Percentiles rank a stretch among this genome's conserved stretches.
phyloP scores from a whole-genome alignment of 2,329 filamentous ascomycete species.

The Nemania sp. region DNA sequence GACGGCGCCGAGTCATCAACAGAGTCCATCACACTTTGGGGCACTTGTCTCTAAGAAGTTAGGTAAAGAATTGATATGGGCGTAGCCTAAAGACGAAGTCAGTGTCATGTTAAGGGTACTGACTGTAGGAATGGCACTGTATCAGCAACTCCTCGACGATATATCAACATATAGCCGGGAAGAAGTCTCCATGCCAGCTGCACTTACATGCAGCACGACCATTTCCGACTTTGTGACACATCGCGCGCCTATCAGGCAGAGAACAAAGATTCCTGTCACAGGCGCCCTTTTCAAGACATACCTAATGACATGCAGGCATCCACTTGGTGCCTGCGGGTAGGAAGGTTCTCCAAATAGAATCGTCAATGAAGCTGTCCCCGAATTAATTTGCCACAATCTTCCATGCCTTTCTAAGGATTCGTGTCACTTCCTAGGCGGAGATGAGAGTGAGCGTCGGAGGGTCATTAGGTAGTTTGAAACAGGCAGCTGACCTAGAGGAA shows the following conservation, averaged over 20 bases:
- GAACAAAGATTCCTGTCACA: background rate
- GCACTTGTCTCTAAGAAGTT: background rate
- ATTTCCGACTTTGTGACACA: background rate
- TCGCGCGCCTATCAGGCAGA: background rate
- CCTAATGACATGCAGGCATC: slow-evolving; percentile 14
- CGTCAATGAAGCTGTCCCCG: slow-evolving; percentile 15
- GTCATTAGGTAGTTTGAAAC: too few relatives aligned
- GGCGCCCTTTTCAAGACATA: slow-evolving; percentile 23
- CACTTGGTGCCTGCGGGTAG: background rate
- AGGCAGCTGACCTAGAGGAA: too few relatives aligned
- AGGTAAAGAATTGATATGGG: background rate
- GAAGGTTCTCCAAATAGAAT: background rate
- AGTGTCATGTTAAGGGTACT: background rate
- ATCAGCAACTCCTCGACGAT: too few relatives aligned
- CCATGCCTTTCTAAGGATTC: slow-evolving; percentile 27
- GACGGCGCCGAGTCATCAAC: slow-evolving; percentile 16
- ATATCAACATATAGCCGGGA: background rate
- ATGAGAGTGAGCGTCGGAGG: too few relatives aligned
- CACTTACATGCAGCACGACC: background rate
- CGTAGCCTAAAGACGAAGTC: slow-evolving; percentile 10
- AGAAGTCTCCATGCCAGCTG: background rate
- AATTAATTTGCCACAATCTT: slow-evolving; percentile 23
- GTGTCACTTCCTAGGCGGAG: slow-evolving; percentile 20
- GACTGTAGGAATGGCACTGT: background rate
- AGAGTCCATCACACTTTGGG: slow-evolving; percentile 24